Base-by-base conservation (phyloP, 768 basidiomycete species). In the Amanita fuliginea region DNA sequence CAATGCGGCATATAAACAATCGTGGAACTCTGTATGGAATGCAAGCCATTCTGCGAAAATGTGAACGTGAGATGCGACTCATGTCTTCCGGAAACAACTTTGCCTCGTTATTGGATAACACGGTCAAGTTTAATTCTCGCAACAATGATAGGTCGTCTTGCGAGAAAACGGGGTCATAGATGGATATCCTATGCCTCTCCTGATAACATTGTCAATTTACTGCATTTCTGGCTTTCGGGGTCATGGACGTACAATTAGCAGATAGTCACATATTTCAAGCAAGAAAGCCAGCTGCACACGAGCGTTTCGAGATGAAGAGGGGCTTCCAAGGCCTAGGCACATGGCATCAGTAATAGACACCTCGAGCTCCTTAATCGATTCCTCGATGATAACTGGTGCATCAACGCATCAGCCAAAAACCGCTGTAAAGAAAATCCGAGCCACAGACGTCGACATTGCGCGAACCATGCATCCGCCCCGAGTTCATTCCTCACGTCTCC, bases 1-100 rank as follows among this genome's bases (percentile, higher is more conserved):
- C 86, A 87, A 62, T 88, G 86, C 18, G 84, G 86, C 83, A 87
- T 86, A 65, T 77, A 86, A 47, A 81, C 67, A 48, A 89, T 67
- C 42, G 83, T 85, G 54, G 80, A 77, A 18, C 49, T 58, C 28
- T 61, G 52, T 30, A 71, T 51, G 24, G 59, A 50, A 55, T 72
- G 65, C 35, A 54, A 56, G 36, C 60, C 66, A 44, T 64, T 61
- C 72, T 71, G 55, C 40, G 18, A 46, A 34, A 26, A 33, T 1
- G 14, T 14, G n/a, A 42, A 32, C 18, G 16, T 4, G 11, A 33
- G 26, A 32, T 9, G 30, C 1, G 18, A 34, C 22, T 24, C 22
- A 3, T 24, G 22, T 10, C 7, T 18, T 32, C 10, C 39, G 32
- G 32, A 47, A 45, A 19, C 48, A 36, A 76, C 78, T 61, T 73